Percentiles rank a stretch among this genome's conserved stretches.
phyloP scores from a whole-genome alignment of 305 asterid genomes.

The Petunia hybrid region DNA sequence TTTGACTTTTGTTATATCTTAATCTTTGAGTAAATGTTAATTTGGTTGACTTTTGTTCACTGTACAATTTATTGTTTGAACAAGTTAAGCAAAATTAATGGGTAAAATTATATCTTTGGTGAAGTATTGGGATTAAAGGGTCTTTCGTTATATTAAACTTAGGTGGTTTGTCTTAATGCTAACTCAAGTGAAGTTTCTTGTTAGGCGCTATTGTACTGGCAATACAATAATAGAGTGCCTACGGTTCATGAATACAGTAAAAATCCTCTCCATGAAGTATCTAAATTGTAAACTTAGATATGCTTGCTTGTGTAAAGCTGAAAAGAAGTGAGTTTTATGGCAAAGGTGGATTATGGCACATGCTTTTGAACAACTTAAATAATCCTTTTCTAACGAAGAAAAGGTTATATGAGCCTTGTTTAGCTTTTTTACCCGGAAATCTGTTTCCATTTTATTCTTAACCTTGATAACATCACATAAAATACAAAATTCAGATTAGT shows the following conservation, averaged over 20 bases:
- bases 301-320: conserved; percentile 11
- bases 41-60: conserved; percentile 8
- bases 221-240: neutral
- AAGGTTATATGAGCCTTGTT: conserved; percentile 13
- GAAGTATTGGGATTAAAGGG: neutral
- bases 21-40: conserved; percentile 15
- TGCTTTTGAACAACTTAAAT: neutral
- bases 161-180: neutral
- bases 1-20: conserved; percentile 32
- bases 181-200: neutral
- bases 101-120: neutral
- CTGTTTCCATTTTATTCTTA: conserved; percentile 11
- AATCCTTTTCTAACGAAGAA: neutral
- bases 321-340: neutral
- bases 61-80: conserved; percentile 21
- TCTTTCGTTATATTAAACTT: neutral
- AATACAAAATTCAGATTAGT: neutral
- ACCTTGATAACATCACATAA: conserved; percentile 19
- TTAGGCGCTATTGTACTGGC: neutral
- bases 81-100: neutral
- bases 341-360: neutral
- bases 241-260: neutral
- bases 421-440: conserved; percentile 24
- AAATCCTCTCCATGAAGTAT: neutral
- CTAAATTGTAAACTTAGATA: neutral